phyloP scores from a whole-genome alignment of 371 early-diverging fungal species.

The Paraphysoderma sedebokerense region DNA sequence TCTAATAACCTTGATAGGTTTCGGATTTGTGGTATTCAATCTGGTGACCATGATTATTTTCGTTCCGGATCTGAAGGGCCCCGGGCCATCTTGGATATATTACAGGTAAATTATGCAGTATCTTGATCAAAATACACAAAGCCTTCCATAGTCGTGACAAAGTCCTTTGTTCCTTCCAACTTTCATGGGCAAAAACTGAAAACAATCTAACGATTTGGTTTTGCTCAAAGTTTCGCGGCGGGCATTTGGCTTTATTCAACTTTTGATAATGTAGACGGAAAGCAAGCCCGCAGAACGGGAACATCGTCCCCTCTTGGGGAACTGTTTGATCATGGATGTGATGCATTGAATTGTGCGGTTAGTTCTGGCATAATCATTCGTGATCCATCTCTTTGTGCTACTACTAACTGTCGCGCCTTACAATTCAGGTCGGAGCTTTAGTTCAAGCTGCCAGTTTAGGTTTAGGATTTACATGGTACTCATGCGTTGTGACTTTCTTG shows the following conservation, averaged over 20 bases:
- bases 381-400: neutral
- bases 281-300: constrained; percentile 92
- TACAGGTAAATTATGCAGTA: too few relatives aligned
- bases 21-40: constrained; percentile 68
- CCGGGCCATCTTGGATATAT: constrained; percentile 72
- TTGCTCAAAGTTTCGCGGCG: constrained; percentile 46
- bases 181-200: too few relatives aligned
- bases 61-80: constrained; percentile 55
- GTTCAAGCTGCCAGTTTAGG: constrained; percentile 69
- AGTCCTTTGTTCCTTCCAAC: neutral
- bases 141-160: too few relatives aligned
- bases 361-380: constrained; percentile 1
- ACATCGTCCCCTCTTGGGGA: constrained; percentile 89
- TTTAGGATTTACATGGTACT: constrained; percentile 51
- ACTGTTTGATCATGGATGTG: constrained; percentile 83
- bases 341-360: constrained; percentile 70
- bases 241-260: constrained; percentile 90
- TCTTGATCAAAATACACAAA: too few relatives aligned
- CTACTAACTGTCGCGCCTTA: constrained; percentile 2
- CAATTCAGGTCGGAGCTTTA: constrained; percentile 36
- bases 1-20: constrained; percentile 86
- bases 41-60: constrained; percentile 36
- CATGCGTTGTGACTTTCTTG: constrained; percentile 23
- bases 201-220: too few relatives aligned
- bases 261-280: constrained; percentile 96